Conservation (phyloP, 2,329 filamentous ascomycete species). For the Hymenoscyphus albidus region DNA sequence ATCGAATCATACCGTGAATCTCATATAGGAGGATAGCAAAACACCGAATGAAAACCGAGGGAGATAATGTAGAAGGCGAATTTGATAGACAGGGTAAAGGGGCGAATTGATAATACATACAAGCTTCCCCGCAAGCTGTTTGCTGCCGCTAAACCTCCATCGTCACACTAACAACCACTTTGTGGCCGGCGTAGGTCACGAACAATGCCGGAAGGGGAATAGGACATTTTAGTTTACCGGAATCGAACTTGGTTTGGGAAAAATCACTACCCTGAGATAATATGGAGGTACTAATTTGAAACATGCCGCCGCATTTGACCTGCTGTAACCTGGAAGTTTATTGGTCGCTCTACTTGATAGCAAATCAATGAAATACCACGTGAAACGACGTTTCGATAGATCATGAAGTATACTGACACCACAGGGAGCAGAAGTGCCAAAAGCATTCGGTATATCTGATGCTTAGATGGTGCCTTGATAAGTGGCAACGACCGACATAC, state of each 20-base stretch:
- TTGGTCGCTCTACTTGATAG: not conserved
- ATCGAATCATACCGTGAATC: conserved; percentile 6
- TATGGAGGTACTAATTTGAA: not conserved
- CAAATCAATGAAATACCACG: not conserved
- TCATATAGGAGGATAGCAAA: conserved; percentile 1
- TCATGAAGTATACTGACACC: not conserved
- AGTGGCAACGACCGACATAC: not conserved
- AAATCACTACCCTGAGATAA: not conserved
- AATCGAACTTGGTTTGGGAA: not conserved
- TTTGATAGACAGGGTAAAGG: conserved; percentile 8
- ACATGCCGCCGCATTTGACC: not conserved
- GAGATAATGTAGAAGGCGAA: not conserved
- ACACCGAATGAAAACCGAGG: not conserved
- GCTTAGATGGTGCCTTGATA: too few species aligned
- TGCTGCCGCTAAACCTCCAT: not conserved
- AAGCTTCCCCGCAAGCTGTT: conserved; percentile 9
- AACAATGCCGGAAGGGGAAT: not conserved
- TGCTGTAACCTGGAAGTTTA: not conserved
- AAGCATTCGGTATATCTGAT: too few species aligned
- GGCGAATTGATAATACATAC: conserved; percentile 2
- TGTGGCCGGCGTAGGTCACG: not conserved
- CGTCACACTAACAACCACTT: not conserved
- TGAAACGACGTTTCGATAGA: not conserved
- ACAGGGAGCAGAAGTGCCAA: not conserved
- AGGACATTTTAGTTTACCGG: not conserved